Conservation (phyloP, 2,329 filamentous ascomycete genomes). For the Ophiocordyceps camponoti-saundersi region DNA sequence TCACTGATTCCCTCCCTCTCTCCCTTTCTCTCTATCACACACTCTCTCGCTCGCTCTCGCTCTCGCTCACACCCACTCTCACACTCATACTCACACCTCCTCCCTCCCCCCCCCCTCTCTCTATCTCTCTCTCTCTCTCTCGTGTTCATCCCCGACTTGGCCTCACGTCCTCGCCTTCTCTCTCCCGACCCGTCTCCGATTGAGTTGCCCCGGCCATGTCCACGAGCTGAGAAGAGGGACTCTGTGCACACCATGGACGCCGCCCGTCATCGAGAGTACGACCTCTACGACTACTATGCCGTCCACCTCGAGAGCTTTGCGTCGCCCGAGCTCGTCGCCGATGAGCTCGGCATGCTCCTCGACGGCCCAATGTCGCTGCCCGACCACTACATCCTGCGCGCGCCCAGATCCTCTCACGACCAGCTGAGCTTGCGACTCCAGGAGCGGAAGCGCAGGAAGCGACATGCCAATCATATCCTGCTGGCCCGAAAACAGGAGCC, state of each 20-base stretch:
- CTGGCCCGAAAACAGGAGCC: slow-evolving; percentile 59
- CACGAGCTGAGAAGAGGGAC: not conserved
- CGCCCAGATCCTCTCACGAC: slow-evolving; percentile 44
- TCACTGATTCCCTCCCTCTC: too few species aligned
- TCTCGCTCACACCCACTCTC: not conserved
- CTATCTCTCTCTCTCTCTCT: too few species aligned
- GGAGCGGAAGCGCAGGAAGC: slow-evolving; percentile 43
- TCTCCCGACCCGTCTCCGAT: not conserved
- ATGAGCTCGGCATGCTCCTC: slow-evolving; percentile 56
- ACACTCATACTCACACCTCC: not conserved
- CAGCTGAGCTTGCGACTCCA: slow-evolving; percentile 36
- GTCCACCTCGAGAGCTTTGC: slow-evolving; percentile 57
- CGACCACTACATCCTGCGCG: slow-evolving; percentile 73
- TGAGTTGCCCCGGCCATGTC: not conserved
- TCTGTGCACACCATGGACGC: slow-evolving; percentile 21
- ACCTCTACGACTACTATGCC: slow-evolving; percentile 81
- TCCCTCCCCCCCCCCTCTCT: not conserved
- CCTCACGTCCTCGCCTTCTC: not conserved
- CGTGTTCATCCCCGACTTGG: too few species aligned
- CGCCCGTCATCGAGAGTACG: slow-evolving; percentile 48
- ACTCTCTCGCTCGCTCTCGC: not conserved
- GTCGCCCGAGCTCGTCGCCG: slow-evolving; percentile 52
- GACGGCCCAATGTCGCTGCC: slow-evolving; percentile 70
- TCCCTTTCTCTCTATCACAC: too few species aligned
- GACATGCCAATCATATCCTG: slow-evolving; percentile 41